These are phyloP conservation scores for Paecilomyces sp. DNA, from an alignment of 2,329 filamentous ascomycete genomes.

Conservation along the genomic window DNA sequence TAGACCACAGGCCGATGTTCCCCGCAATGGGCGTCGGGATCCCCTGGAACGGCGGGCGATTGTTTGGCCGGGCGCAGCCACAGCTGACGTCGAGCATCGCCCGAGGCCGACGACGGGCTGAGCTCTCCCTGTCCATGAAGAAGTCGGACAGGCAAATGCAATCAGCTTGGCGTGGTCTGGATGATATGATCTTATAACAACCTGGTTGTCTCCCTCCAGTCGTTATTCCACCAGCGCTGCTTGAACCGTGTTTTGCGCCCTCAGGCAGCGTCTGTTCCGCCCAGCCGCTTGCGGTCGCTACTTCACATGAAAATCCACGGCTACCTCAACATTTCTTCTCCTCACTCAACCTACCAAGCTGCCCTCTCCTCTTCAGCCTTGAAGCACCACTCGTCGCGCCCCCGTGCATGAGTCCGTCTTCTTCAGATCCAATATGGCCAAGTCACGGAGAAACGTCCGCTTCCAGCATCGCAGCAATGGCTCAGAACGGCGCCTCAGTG, in stretches of 20 bases:
- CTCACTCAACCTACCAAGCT: constrained; percentile 2
- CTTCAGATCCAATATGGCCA: constrained; percentile 36
- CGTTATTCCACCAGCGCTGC: neutral
- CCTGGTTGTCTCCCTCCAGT: neutral
- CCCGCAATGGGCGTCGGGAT: neutral
- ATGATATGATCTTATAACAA: neutral
- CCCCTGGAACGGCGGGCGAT: neutral
- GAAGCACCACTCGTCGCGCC: neutral
- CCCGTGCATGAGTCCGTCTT: neutral
- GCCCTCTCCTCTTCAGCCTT: neutral
- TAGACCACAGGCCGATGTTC: neutral
- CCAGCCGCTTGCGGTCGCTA: constrained; percentile 19
- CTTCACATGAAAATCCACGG: constrained; percentile 24
- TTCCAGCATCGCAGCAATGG: constrained; percentile 47
- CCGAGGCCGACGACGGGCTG: neutral
- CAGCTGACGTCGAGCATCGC: neutral
- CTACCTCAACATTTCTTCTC: constrained; percentile 7
- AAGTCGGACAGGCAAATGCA: neutral
- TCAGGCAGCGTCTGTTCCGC: constrained; percentile 1
- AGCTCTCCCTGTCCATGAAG: neutral
- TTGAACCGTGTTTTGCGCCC: neutral
- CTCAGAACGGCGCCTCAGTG: constrained; percentile 44
- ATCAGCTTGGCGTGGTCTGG: neutral
- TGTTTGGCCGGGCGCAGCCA: neutral
- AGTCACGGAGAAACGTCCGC: constrained; percentile 53